These are phyloP conservation scores for Kwoniella pini DNA, from an alignment of 768 basidiomycete species.

Conservation along the genomic window DNA sequence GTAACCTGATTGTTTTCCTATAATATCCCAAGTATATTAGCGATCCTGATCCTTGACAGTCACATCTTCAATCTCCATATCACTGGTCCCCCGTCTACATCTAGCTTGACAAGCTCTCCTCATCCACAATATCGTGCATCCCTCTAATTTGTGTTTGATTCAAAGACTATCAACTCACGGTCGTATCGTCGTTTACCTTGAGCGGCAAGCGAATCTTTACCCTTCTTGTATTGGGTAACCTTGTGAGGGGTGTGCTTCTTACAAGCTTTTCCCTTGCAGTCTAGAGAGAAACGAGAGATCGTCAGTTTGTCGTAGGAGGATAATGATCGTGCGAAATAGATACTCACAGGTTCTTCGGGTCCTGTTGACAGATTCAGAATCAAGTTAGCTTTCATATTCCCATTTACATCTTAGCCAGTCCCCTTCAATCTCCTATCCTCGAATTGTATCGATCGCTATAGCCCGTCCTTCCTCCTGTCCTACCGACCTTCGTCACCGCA, in stretches of 20 bases:
- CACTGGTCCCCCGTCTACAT: background rate
- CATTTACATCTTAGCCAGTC: background rate
- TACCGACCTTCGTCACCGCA: background rate
- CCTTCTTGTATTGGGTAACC: slow-evolving; percentile 99
- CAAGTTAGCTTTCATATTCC: slow-evolving; percentile 18
- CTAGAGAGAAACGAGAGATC: background rate
- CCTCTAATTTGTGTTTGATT: background rate
- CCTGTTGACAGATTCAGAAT: slow-evolving; percentile 56
- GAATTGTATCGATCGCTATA: background rate
- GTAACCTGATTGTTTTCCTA: slow-evolving; percentile 64
- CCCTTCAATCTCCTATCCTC: no score
- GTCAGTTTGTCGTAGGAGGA: background rate
- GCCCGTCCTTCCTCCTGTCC: no score
- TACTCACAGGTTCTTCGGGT: slow-evolving; percentile 95
- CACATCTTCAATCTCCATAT: background rate
- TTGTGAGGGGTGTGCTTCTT: slow-evolving; percentile 78
- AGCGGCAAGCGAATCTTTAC: slow-evolving; percentile 95
- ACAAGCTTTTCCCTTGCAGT: slow-evolving; percentile 29
- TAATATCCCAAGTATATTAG: background rate
- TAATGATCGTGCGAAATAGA: background rate
- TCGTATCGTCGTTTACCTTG: slow-evolving; percentile 99
- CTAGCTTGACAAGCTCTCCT: background rate
- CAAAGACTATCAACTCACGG: slow-evolving; percentile 69
- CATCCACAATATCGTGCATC: no score
- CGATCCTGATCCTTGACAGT: background rate